These are phyloP conservation scores for Solioccasus polychromus DNA, from an alignment of 768 basidiomycete species.

Conservation along the genomic window DNA sequence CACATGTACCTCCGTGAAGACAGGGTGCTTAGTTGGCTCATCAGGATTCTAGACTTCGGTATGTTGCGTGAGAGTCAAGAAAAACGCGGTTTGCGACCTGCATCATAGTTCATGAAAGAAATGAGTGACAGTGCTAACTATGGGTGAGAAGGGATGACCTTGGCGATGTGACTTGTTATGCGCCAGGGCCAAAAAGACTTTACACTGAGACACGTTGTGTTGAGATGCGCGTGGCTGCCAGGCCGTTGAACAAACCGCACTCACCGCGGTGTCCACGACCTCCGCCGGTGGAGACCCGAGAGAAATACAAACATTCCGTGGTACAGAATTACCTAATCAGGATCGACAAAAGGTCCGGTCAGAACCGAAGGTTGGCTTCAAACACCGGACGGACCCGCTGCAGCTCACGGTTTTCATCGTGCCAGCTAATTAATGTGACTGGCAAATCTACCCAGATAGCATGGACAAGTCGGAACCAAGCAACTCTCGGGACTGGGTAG, in stretches of 20 bases:
- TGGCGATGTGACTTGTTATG: slow-evolving; percentile 26
- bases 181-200: slow-evolving; percentile 20
- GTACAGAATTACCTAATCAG: slow-evolving; percentile 20
- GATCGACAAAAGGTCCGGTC: too few relatives aligned
- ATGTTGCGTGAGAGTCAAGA: slow-evolving; percentile 35
- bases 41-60: slow-evolving; percentile 30
- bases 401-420: not conserved
- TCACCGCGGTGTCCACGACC: slow-evolving; percentile 8
- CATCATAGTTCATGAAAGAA: slow-evolving; percentile 23
- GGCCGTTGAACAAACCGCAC: not conserved
- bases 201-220: slow-evolving; percentile 21
- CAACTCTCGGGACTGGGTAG: not conserved
- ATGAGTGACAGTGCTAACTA: too few relatives aligned
- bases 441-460: too few relatives aligned
- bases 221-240: slow-evolving; percentile 16
- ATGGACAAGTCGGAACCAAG: not conserved
- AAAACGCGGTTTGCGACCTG: slow-evolving; percentile 32
- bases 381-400: not conserved
- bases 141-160: slow-evolving; percentile 24
- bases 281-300: slow-evolving; percentile 22
- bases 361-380: too few relatives aligned
- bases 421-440: slow-evolving; percentile 6
- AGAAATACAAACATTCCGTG: slow-evolving; percentile 8
- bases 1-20: slow-evolving; percentile 27
- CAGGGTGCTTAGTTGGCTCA: slow-evolving; percentile 27